These are phyloP conservation scores for Pseudogymnoascus sp. DNA, from an alignment of 2,329 filamentous ascomycete species.

Conservation along the genomic window DNA sequence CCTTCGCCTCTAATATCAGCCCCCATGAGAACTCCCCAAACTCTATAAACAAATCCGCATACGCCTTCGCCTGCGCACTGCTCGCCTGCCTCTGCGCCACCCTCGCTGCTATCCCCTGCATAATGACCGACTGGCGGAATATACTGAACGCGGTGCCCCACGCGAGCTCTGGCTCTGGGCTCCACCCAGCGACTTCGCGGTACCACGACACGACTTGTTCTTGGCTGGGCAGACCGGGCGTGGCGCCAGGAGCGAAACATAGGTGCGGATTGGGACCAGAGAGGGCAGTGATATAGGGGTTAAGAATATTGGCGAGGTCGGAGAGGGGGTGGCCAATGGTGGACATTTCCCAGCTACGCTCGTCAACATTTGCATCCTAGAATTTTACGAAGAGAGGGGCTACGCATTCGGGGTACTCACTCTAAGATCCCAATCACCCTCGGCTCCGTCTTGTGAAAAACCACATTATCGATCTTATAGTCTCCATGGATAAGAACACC, in stretches of 20 bases:
- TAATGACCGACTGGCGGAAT: conserved; percentile 55
- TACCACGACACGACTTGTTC: conserved; percentile 61
- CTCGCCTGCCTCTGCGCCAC: conserved; percentile 78
- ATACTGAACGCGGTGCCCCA: conserved; percentile 58
- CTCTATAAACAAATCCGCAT: conserved; percentile 38
- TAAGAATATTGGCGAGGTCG: conserved; percentile 77
- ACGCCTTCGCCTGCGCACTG: conserved; percentile 66
- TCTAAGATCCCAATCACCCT: conserved; percentile 84
- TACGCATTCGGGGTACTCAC: conserved; percentile 34
- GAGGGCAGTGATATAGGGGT: conserved; percentile 35
- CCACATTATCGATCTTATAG: conserved; percentile 83
- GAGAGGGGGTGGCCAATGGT: conserved; percentile 91
- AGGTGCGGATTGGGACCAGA: conserved; percentile 25
- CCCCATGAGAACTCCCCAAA: too few species aligned
- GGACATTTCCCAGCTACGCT: conserved; percentile 81
- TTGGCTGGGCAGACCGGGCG: conserved; percentile 42
- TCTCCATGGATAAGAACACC: conserved; percentile 80
- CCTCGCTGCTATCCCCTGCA: conserved; percentile 85
- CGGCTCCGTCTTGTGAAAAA: conserved; percentile 79
- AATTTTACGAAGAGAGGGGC: too few species aligned
- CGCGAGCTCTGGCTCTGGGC: conserved; percentile 54
- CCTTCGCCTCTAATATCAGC: too few species aligned
- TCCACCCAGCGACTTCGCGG: conserved; percentile 60
- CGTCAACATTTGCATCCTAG: too few species aligned
- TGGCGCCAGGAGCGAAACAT: conserved; percentile 39